Evolutionary conservation across 495 filamentous ascomycete species (phyloP), one percentile per base, ranked within the genome.

Genomic region (Aspergillus asperescens): DNA sequence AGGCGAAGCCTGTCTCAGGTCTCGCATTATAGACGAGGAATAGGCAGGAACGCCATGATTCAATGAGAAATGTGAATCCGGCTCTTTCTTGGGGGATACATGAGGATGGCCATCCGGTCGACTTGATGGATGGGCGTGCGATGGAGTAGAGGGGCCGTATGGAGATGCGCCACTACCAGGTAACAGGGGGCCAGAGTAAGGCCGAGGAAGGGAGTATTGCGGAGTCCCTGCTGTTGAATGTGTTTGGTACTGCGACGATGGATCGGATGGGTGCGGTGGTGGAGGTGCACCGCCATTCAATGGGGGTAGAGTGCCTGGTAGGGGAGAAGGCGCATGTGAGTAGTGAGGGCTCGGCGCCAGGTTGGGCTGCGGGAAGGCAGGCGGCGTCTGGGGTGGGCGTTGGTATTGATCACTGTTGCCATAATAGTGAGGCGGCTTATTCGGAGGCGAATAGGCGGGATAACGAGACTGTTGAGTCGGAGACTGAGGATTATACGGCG

Each of bases 321-420:
- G 58, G 18, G 71, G 70, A 74, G 71, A 76, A 66, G 65, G 80
- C 72, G 63, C 77, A 74, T 68, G 71, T 60, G 57, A 69, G 63
- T 64, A 77, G 65, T 63, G 74, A 67, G 64, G 81, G 69, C 68
- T 82, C 70, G 56, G 53, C 43, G 61, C 54, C 38, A 63, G 61
- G 56, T 77, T 63, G 50, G 82, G 76, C 52, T 77, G 76, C 32
- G 82, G 72, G 63, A 65, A 83, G 68, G 62, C 73, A 61, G 62
- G 80, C 50, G 69, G 78, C 54, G 63, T 81, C 70, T 65, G 83
- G 63, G 62, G 83, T 71, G 62, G 79, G 50, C 68, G 70, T 29
- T 69, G 73, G 60, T 82, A 83, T 50, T 71, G 72, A 18, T 79
- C 81, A 72, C 81, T 82, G 67, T 77, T 82, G 54, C 79, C 77